These are phyloP conservation scores for Ogataea pilisensis DNA, from an alignment of 805 yeast genomes.

Conservation along the genomic window DNA sequence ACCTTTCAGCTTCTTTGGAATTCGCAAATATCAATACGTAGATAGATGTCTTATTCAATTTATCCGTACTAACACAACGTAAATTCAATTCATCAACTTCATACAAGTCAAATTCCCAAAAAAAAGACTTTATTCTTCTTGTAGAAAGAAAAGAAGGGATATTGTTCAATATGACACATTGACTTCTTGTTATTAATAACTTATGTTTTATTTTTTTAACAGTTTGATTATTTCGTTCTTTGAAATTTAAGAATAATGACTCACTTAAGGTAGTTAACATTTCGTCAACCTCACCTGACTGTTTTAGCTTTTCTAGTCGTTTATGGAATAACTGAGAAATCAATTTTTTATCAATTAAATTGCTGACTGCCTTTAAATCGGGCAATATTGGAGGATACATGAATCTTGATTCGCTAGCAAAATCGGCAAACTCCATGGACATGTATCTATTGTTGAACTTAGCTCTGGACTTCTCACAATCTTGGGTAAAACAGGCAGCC, in stretches of 20 bases:
- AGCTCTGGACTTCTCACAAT: constrained; percentile 34
- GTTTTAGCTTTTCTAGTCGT: constrained; percentile 3
- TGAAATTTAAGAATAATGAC: constrained; percentile 10
- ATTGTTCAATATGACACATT: constrained; percentile 40
- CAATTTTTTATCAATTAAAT: constrained; percentile 2
- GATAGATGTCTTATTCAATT: constrained; percentile 12
- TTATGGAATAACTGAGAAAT: constrained; percentile 1
- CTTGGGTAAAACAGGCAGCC: constrained; percentile 50
- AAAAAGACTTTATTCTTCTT: constrained; percentile 31
- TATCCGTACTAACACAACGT: constrained; percentile 9
- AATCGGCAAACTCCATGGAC: constrained; percentile 41
- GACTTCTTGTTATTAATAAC: constrained; percentile 20
- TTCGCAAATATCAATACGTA: constrained; percentile 44
- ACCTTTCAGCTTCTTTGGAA: constrained; percentile 42
- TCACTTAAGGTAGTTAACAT: constrained; percentile 5
- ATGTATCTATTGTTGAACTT: constrained; percentile 48
- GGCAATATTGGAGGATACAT: constrained; percentile 21
- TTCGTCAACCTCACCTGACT: not conserved
- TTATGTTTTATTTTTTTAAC: not conserved
- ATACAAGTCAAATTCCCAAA: constrained; percentile 51
- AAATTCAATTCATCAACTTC: constrained; percentile 17
- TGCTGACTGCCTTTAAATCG: constrained; percentile 12
- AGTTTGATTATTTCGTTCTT: not conserved
- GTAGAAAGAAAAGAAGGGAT: constrained; percentile 42
- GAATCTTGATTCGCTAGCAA: constrained; percentile 17